Base-by-base conservation (phyloP, 345 rosid species). In the Eucalyptus leucophloia region DNA sequence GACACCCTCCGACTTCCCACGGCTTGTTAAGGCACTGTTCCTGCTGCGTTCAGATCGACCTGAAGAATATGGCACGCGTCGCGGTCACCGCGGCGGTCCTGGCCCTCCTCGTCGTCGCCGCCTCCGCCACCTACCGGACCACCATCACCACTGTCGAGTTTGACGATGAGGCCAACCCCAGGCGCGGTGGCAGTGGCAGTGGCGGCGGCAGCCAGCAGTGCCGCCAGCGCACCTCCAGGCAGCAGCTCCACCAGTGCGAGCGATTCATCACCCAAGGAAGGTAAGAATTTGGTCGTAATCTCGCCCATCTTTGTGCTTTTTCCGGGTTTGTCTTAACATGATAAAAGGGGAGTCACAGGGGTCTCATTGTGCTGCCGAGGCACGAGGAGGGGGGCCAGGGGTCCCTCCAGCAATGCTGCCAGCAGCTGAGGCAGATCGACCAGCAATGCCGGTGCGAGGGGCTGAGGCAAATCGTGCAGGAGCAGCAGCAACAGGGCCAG, bases 171-270 rank as follows among this genome's bases (percentile, higher is more conserved):
- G 40, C 86, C 16, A 28, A 67, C 37, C 88, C 12, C 28, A 2
- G 17, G 37, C n/a, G 45, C 10, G 80, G n/a, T 1, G 28, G 26
- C 26, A 24, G 50, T 8, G 26, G 88, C 90, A 6, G 53, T 18
- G 87, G 77, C 44, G 24, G 65, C 5, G 51, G 87, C 89, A 72
- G 81, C 47, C 80, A 50, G 49, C 60, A 87, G 32, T 90, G 92
- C 72, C 86, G 88, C 44, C 86, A 90, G 89, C 91, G 90, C 40
- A 49, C 90, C 85, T 86, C 87, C 89, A 16, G 32, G 89, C 77
- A 93, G 45, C 89, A 90, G 34, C 93, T 95, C 49, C 9, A 26
- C 40, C 88, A 86, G 23, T 94, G 97, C 90, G 89, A 92, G 91
- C 60, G 67, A 44, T 90, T 87, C 92, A 30, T 95, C 72, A 87